These are phyloP conservation scores for Tulasnella calospora DNA, from an alignment of 768 basidiomycete genomes.

Conservation along the genomic window DNA sequence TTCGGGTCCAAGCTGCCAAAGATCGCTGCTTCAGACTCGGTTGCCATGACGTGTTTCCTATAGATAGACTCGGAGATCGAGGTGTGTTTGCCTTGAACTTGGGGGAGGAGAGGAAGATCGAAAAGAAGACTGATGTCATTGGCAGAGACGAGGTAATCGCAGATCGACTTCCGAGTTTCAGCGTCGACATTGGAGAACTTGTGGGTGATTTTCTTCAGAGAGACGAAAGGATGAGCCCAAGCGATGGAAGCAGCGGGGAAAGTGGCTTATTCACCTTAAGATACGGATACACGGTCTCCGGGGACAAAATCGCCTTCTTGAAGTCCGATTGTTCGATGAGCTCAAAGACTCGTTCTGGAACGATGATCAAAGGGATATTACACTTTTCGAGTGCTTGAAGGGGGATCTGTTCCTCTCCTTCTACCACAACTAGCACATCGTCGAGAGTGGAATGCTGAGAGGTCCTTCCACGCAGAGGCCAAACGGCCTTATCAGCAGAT, in stretches of 20 bases:
- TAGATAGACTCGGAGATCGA: not conserved
- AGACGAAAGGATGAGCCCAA: no score
- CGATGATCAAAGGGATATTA: not conserved
- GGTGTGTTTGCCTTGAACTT: not conserved
- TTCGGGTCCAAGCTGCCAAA: not conserved
- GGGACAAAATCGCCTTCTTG: not conserved
- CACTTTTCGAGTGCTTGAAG: not conserved
- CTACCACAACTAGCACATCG: not conserved
- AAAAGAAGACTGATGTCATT: not conserved
- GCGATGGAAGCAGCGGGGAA: no score
- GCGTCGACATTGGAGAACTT: not conserved
- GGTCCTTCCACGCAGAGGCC: not conserved
- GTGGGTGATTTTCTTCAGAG: not conserved
- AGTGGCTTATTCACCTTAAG: not conserved
- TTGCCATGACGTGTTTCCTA: not conserved
- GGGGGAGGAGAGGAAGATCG: not conserved
- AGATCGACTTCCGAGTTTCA: not conserved
- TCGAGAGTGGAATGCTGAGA: not conserved
- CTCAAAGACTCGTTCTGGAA: not conserved
- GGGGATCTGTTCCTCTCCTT: not conserved
- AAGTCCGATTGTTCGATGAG: not conserved
- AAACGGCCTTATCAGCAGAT: constrained; percentile 27
- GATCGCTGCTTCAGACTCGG: not conserved
- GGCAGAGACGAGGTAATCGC: constrained; percentile 18
- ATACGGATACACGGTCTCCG: not conserved